A percentile compares a stretch with the other conserved stretches of the same genome.
Conservation (phyloP, 495 filamentous ascomycete genomes). For the Pyronema omphalodes region DNA sequence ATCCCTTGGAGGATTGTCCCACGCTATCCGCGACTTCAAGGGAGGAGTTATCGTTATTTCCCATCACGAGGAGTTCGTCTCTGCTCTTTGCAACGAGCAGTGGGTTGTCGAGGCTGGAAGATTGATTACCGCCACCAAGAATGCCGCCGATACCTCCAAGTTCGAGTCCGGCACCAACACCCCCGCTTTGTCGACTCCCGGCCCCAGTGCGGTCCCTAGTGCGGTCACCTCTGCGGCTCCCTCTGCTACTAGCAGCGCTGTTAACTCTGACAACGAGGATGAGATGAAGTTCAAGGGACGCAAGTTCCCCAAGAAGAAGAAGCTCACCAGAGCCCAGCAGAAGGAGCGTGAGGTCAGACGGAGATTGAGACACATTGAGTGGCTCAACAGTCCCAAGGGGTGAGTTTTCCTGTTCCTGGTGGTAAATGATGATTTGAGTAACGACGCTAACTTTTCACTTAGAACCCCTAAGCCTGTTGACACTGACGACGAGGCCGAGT, state of each 20-base stretch:
- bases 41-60: constrained; percentile 98
- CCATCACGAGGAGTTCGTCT: constrained; percentile 97
- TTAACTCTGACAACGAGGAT: constrained; percentile 72
- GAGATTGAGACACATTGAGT: constrained; percentile 86
- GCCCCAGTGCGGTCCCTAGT: constrained; percentile 27
- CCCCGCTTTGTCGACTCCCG: constrained; percentile 24
- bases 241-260: constrained; percentile 46
- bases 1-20: constrained; percentile 83
- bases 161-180: constrained; percentile 45
- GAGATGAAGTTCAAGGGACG: constrained; percentile 71
- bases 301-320: constrained; percentile 75
- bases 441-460: constrained; percentile 29
- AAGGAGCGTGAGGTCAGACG: constrained; percentile 84
- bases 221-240: constrained; percentile 42
- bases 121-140: constrained; percentile 62
- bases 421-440: not conserved
- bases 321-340: constrained; percentile 86
- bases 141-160: constrained; percentile 52
- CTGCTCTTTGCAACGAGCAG: constrained; percentile 82
- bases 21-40: constrained; percentile 92
- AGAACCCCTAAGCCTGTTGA: constrained; percentile 61
- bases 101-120: constrained; percentile 82
- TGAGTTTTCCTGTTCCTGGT: constrained; percentile 5
- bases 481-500: constrained; percentile 56
- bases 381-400: constrained; percentile 50